These are phyloP conservation scores for Iris pallida DNA, from an alignment of 116 monocot genomes.

Conservation along the genomic window DNA sequence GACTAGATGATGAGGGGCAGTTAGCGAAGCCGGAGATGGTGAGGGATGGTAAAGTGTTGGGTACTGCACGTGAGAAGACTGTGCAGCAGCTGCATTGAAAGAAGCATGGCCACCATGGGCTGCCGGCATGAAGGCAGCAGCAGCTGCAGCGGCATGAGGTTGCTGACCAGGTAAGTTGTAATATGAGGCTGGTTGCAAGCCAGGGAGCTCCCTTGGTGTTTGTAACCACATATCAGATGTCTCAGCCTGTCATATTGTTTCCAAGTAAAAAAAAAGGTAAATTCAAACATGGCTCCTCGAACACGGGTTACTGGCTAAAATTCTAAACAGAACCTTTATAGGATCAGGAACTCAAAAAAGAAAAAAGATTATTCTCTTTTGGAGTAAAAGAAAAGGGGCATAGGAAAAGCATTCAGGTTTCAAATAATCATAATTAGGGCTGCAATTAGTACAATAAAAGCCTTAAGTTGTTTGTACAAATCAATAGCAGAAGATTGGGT, in stretches of 20 bases:
- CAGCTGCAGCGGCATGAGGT: slow-evolving; percentile 28
- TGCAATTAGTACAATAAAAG: neutral
- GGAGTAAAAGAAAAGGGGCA: no score
- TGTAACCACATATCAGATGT: slow-evolving; percentile 75
- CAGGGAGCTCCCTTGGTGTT: slow-evolving; percentile 48
- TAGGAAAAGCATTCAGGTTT: no score
- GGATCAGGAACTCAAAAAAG: no score
- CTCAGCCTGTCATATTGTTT: slow-evolving; percentile 35
- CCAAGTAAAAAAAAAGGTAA: no score
- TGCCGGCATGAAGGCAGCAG: slow-evolving; percentile 39
- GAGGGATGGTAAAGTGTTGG: slow-evolving; percentile 54
- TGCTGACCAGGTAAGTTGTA: slow-evolving; percentile 55
- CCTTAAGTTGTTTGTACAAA: neutral
- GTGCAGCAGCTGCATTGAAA: slow-evolving; percentile 42
- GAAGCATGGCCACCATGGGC: slow-evolving; percentile 45
- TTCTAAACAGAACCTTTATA: no score
- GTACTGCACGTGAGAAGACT: slow-evolving; percentile 52
- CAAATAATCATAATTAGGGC: no score
- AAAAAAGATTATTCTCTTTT: no score
- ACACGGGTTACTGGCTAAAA: no score
- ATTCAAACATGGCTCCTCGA: no score
- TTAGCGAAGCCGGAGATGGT: slow-evolving; percentile 41
- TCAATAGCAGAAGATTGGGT: neutral
- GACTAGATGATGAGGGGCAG: slow-evolving; percentile 38
- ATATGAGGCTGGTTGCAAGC: slow-evolving; percentile 51